Evolutionary conservation across 1,284 basidiomycete species (phyloP).

Genomic region (Moesziomyces aphidis): DNA sequence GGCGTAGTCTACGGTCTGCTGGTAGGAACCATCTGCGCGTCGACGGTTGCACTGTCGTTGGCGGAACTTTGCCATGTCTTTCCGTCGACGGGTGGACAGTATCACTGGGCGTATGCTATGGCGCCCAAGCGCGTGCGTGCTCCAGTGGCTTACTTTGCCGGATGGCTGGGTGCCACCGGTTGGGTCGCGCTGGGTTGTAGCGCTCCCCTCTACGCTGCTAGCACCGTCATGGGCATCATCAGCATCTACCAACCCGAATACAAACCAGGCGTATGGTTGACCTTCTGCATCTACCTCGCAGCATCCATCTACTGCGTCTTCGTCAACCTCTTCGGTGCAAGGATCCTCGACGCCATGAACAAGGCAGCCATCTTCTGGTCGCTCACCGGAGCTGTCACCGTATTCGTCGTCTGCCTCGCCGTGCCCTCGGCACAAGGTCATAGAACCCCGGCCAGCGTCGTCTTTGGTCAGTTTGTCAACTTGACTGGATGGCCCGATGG

Average conservation of each 20-base stretch:
- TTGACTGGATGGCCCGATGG: constrained; percentile 47
- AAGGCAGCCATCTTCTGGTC: constrained; percentile 30
- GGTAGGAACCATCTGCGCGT: constrained; percentile 30
- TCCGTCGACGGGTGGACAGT: constrained; percentile 39
- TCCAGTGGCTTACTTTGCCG: constrained; percentile 28
- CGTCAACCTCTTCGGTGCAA: constrained; percentile 41
- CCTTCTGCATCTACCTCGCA: constrained; percentile 32
- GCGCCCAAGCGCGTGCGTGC: constrained; percentile 7
- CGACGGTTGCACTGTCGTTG: constrained; percentile 28
- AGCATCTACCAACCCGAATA: constrained; percentile 30
- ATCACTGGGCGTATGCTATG: constrained; percentile 46
- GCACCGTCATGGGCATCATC: constrained; percentile 23
- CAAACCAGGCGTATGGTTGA: constrained; percentile 7
- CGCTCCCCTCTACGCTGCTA: constrained; percentile 32
- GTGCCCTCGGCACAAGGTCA: constrained; percentile 22
- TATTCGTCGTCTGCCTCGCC: constrained; percentile 40
- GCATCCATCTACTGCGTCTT: constrained; percentile 29
- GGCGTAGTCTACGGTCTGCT: constrained; percentile 33
- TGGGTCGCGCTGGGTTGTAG: constrained; percentile 41
- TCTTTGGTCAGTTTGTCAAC: constrained; percentile 45
- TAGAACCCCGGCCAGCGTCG: constrained; percentile 25
- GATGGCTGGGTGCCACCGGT: constrained; percentile 36
- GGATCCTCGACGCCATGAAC: constrained; percentile 36
- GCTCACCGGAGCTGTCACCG: constrained; percentile 19
- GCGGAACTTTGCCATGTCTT: constrained; percentile 49